Evolutionary conservation across 768 basidiomycete genomes (phyloP).

Genomic region (Boletus insuetus): DNA sequence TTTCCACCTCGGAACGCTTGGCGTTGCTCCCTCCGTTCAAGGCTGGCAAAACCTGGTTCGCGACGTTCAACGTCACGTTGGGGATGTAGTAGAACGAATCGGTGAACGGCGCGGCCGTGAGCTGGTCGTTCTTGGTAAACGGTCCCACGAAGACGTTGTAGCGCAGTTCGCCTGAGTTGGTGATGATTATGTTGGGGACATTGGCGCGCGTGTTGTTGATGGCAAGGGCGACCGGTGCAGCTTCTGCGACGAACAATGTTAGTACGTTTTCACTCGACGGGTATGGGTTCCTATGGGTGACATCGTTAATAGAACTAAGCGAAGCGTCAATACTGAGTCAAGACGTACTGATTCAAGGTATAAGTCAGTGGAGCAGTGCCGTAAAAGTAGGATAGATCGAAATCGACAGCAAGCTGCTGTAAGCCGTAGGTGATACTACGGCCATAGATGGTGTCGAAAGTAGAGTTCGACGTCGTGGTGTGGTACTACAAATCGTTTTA

Average conservation of each 20-base stretch:
- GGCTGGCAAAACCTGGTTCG: conserved; percentile 49
- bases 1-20: conserved; percentile 14
- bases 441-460: conserved; percentile 64
- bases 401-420: conserved; percentile 47
- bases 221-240: conserved; percentile 52
- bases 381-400: conserved; percentile 60
- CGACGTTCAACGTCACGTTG: conserved; percentile 48
- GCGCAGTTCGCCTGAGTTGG: conserved; percentile 61
- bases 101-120: conserved; percentile 69
- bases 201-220: conserved; percentile 61
- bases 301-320: not conserved
- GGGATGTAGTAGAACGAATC: conserved; percentile 65
- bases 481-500: conserved; percentile 52
- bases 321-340: not conserved
- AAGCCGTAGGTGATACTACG: conserved; percentile 54
- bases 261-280: conserved; percentile 61
- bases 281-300: conserved; percentile 48
- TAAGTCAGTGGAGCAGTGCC: conserved; percentile 79
- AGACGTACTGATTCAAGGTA: conserved; percentile 55
- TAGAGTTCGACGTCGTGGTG: conserved; percentile 44
- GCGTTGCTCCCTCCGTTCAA: conserved; percentile 45
- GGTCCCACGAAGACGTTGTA: conserved; percentile 66
- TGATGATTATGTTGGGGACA: conserved; percentile 62
- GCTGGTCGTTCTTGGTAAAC: conserved; percentile 80
- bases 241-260: conserved; percentile 53